Base-by-base conservation (phyloP, 2,329 filamentous ascomycete genomes). In the Aspergillus sp. region DNA sequence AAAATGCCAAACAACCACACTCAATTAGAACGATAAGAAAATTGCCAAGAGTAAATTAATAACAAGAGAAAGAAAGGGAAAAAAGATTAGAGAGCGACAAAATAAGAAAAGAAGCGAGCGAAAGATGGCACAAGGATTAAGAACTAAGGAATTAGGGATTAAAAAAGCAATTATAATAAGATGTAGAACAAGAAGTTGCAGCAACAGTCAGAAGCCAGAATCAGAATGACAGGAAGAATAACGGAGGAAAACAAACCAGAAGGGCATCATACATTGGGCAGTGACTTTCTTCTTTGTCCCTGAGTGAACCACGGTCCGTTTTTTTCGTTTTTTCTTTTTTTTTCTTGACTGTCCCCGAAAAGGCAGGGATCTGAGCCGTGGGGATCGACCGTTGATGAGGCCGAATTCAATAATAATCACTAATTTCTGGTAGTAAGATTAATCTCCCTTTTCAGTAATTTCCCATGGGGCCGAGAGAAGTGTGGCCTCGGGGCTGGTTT, bases 351-450 rank as follows among this genome's bases (percentile, higher is more conserved):
- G 58, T 26, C 12, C 62, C 60, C 46, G 56, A 64, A 55, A 29
- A 36, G 60, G 62, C 51, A 64, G 55, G 49, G 62, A 64, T 64
- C 62, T 32, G 62, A 59, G 26, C 29, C 49, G 39, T 56, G 53
- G 56, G 39, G 58, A 61, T 58, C 51, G 49, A 56, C 55, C 53
- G 51, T 58, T 58, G 39, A 47, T 29, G 12, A 14, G 52, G 22
- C 24, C 31, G 11, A 11, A 47, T 47, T 20, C 22, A 47, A 47
- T 47, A 47, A 47, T 24, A 7, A 47, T 47, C 36, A 22, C 45
- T 47, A 47, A 47, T 20, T 47, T 20, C 7, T 47, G 45, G 45
- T 47, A 11, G 45, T 47, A 22, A 47, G 45, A 42, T n/a, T 42
- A n/a, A n/a, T 2, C 36, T n/a, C 4, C 36, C 36, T 7, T 42